phyloP scores from a whole-genome alignment of 2,329 filamentous ascomycete species.

The Fusarium sulawesiense region DNA sequence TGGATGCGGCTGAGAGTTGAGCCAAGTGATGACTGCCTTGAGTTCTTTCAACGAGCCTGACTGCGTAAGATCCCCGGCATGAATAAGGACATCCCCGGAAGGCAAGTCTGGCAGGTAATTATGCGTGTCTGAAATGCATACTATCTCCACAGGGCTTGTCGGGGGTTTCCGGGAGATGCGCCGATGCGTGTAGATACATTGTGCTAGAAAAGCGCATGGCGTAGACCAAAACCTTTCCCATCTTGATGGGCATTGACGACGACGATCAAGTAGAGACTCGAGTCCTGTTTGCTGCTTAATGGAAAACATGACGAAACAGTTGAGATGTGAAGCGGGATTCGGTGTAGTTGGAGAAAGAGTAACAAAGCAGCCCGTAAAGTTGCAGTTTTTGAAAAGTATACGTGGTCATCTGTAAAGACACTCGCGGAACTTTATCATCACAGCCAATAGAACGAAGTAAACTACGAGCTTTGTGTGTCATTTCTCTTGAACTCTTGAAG shows the following conservation, averaged over 20 bases:
- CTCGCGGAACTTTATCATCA: background rate
- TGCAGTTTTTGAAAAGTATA: background rate
- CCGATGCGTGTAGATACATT: constrained; percentile 9
- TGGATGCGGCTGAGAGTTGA: constrained; percentile 52
- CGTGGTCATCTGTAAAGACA: background rate
- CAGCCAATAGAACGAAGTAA: background rate
- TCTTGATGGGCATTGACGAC: constrained; percentile 2
- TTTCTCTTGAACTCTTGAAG: background rate
- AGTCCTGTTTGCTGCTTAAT: background rate
- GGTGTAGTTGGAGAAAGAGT: no score
- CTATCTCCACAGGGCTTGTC: constrained; percentile 43
- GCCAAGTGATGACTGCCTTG: constrained; percentile 55
- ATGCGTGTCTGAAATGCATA: constrained; percentile 61
- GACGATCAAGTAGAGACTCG: constrained; percentile 13
- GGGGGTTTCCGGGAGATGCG: background rate
- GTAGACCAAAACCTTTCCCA: constrained; percentile 16
- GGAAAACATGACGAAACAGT: constrained; percentile 7
- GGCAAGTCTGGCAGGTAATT: constrained; percentile 53
- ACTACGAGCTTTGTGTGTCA: background rate
- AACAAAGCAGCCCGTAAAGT: background rate
- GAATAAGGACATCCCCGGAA: constrained; percentile 58
- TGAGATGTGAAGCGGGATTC: background rate
- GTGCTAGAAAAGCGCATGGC: constrained; percentile 10
- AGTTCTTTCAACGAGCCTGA: constrained; percentile 57
- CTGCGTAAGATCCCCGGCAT: constrained; percentile 61